Evolutionary conservation across 1,139 yeast species (phyloP).

Genomic region (Suhomyces ambrosiae): DNA sequence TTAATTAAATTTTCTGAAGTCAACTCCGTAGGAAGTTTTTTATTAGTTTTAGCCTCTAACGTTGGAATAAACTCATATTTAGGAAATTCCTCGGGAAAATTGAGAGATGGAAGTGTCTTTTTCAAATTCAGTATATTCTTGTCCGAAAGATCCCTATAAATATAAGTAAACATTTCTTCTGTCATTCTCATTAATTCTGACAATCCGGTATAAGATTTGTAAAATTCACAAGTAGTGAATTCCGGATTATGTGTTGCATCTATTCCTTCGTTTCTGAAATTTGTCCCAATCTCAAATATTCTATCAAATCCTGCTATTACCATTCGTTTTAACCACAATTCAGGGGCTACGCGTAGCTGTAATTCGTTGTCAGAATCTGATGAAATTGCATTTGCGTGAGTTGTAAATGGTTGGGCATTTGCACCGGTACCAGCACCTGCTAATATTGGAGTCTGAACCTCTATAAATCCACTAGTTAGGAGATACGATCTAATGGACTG

Average conservation of each 20-base stretch:
- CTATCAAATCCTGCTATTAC: slow-evolving; percentile 83
- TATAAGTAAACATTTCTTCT: slow-evolving; percentile 52
- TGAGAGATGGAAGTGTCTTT: slow-evolving; percentile 20
- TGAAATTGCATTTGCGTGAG: slow-evolving; percentile 53
- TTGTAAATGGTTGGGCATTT: slow-evolving; percentile 78
- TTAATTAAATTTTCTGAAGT: slow-evolving; percentile 38
- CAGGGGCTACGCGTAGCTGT: slow-evolving; percentile 88
- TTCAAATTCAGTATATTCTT: slow-evolving; percentile 6
- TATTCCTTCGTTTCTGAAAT: slow-evolving; percentile 89
- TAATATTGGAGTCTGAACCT: slow-evolving; percentile 86
- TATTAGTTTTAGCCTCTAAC: slow-evolving; percentile 49
- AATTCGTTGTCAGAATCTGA: slow-evolving; percentile 34
- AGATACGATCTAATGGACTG: slow-evolving; percentile 61
- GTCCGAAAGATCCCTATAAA: slow-evolving; percentile 29
- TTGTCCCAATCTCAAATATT: slow-evolving; percentile 83
- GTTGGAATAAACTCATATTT: slow-evolving; percentile 64
- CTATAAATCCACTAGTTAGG: slow-evolving; percentile 59
- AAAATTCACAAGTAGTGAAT: slow-evolving; percentile 91
- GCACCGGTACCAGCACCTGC: slow-evolving; percentile 83
- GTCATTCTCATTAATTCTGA: slow-evolving; percentile 68
- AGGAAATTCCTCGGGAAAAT: slow-evolving; percentile 24
- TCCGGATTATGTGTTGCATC: slow-evolving; percentile 96
- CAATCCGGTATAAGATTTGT: slow-evolving; percentile 74
- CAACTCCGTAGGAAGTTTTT: slow-evolving; percentile 41
- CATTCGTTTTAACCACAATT: slow-evolving; percentile 84